Conservation (phyloP, 495 filamentous ascomycete genomes). For the Hyaloscypha finlandica region DNA sequence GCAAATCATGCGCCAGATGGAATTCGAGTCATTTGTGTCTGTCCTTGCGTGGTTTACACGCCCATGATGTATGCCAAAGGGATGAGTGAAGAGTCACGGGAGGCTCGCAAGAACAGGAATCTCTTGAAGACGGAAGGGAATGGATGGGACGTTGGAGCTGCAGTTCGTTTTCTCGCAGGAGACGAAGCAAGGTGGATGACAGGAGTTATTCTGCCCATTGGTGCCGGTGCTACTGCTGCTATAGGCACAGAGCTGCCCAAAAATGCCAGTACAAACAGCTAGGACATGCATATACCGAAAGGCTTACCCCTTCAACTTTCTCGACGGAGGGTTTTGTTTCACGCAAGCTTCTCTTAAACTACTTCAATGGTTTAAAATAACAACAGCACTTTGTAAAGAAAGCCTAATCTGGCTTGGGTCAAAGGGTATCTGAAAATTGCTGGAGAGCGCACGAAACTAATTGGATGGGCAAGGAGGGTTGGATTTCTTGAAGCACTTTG, state of each 20-base stretch:
- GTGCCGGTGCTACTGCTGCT: constrained; percentile 5
- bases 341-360: no score
- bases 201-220: constrained; percentile 4
- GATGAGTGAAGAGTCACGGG: constrained; percentile 51
- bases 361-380: no score
- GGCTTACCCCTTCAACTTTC: no score
- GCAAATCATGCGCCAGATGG: constrained; percentile 55
- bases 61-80: constrained; percentile 59
- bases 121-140: constrained; percentile 55
- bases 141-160: constrained; percentile 51
- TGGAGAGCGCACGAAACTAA: no score
- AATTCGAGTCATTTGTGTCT: constrained; percentile 61
- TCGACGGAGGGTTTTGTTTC: no score
- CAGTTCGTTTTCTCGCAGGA: constrained; percentile 9
- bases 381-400: no score
- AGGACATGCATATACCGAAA: no score
- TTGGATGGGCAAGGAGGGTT: no score
- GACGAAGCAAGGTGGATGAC: constrained; percentile 14
- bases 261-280: not conserved
- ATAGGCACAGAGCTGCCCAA: constrained; percentile 5
- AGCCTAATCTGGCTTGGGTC: no score
- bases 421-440: no score
- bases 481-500: no score
- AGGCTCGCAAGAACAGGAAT: constrained; percentile 49
- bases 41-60: constrained; percentile 63